Evolutionary conservation across 176 grass and related monocot genomes (phyloP).

Genomic region (Phyllostachys edulis): DNA sequence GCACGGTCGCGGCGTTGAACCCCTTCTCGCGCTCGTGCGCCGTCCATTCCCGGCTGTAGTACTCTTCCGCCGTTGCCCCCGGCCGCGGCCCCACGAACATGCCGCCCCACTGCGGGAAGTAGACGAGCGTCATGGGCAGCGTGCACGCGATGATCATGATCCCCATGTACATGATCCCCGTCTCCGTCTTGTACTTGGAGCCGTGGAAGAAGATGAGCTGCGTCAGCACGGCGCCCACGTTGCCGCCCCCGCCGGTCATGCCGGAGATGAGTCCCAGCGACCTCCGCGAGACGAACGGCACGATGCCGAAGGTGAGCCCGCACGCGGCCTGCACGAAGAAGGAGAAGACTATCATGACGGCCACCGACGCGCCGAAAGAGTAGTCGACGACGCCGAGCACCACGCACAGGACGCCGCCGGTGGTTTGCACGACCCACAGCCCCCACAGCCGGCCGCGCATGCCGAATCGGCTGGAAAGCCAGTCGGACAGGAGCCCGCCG

Average conservation of each 20-base stretch:
- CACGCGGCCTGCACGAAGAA: slow-evolving; percentile 81
- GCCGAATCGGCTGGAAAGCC: slow-evolving; percentile 58
- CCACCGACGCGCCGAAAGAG: slow-evolving; percentile 50
- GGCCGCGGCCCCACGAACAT: slow-evolving; percentile 37
- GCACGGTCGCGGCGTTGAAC: slow-evolving; percentile 26
- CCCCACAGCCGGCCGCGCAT: slow-evolving; percentile 96
- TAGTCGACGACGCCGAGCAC: slow-evolving; percentile 50
- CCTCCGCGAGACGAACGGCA: slow-evolving; percentile 76
- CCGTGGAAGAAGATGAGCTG: slow-evolving; percentile 94
- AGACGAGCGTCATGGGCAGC: slow-evolving; percentile 58
- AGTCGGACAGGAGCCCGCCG: slow-evolving; percentile 72
- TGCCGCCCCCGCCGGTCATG: slow-evolving; percentile 82
- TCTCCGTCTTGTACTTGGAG: slow-evolving; percentile 63
- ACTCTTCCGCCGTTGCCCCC: slow-evolving; percentile 58
- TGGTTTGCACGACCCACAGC: slow-evolving; percentile 71
- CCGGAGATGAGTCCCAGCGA: slow-evolving; percentile 87
- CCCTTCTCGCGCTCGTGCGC: slow-evolving; percentile 53
- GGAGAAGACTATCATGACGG: slow-evolving; percentile 85
- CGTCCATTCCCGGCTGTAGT: slow-evolving; percentile 80
- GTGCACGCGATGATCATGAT: slow-evolving; percentile 89
- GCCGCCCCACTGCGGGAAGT: slow-evolving; percentile 90
- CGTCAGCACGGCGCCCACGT: slow-evolving; percentile 80
- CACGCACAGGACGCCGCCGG: slow-evolving; percentile 65
- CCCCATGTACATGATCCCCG: slow-evolving; percentile 89
- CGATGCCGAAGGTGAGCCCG: slow-evolving; percentile 83